Evolutionary conservation across 495 filamentous ascomycete species (phyloP).

Genomic region (Aspergillus incahuasiensis): DNA sequence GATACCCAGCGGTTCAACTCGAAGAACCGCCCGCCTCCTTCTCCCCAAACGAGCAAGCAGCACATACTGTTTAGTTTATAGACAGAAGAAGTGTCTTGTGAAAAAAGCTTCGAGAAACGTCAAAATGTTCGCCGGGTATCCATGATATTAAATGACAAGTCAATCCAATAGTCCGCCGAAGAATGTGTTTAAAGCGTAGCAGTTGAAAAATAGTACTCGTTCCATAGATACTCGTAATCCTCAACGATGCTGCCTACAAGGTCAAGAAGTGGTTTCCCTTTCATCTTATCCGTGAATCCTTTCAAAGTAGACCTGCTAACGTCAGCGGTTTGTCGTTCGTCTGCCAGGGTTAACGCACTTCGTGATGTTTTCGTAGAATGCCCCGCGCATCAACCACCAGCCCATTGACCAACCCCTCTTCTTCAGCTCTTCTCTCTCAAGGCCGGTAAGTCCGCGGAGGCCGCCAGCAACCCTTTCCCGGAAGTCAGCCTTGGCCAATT

Average conservation of each 20-base stretch:
- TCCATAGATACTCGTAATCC: slow-evolving; percentile 97
- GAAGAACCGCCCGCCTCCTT: no score
- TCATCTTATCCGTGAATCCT: slow-evolving; percentile 60
- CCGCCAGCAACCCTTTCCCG: slow-evolving; percentile 62
- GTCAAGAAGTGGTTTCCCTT: slow-evolving; percentile 69
- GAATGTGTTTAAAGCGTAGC: slow-evolving; percentile 51
- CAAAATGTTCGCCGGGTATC: no score
- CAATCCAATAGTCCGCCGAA: background rate
- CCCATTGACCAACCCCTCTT: slow-evolving; percentile 82
- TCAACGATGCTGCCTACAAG: slow-evolving; percentile 78
- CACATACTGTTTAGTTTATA: no score
- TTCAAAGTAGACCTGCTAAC: slow-evolving; percentile 52
- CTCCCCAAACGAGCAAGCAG: no score
- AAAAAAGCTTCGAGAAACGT: no score
- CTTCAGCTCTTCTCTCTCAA: slow-evolving; percentile 83
- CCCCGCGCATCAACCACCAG: slow-evolving; percentile 94
- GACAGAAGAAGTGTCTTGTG: no score
- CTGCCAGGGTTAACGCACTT: slow-evolving; percentile 46
- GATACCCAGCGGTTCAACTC: no score
- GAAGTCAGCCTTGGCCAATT: slow-evolving; percentile 71
- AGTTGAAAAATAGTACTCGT: slow-evolving; percentile 89
- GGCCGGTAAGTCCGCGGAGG: slow-evolving; percentile 64
- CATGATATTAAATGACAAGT: no score
- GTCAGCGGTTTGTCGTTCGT: slow-evolving; percentile 25
- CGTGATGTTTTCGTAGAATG: slow-evolving; percentile 92